phyloP scores from a whole-genome alignment of 208 protist species.

The Trypanosoma melophagium region DNA sequence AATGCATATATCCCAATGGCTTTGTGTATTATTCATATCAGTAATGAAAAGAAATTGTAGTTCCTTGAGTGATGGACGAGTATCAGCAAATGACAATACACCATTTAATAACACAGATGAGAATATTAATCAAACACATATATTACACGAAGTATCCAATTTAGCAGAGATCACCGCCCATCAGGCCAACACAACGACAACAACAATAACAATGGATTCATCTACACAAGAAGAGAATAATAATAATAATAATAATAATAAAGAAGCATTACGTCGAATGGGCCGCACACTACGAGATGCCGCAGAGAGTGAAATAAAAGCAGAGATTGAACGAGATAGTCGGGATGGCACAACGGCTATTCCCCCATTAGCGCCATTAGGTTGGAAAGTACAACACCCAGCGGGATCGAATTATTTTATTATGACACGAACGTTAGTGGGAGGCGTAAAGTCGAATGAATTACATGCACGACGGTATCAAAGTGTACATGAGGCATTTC shows the following conservation, averaged over 20 bases:
- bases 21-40: too few species aligned
- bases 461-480: slow-evolving; percentile 38
- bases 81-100: too few species aligned
- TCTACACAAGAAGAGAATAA: not conserved
- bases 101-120: too few species aligned
- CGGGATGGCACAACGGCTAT: slow-evolving; percentile 64
- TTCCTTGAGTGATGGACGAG: too few species aligned
- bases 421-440: slow-evolving; percentile 33
- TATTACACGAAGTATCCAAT: too few species aligned
- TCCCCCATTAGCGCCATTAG: slow-evolving; percentile 63
- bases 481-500: slow-evolving; percentile 55
- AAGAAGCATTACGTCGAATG: not conserved
- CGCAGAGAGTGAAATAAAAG: slow-evolving; percentile 49
- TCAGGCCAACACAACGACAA: not conserved
- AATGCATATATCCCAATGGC: too few species aligned
- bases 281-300: slow-evolving; percentile 24
- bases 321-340: slow-evolving; percentile 69
- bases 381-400: slow-evolving; percentile 65
- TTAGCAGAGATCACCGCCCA: too few species aligned
- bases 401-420: slow-evolving; percentile 60
- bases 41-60: too few species aligned
- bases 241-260: slow-evolving; percentile 1
- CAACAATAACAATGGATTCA: not conserved
- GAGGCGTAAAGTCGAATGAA: slow-evolving; percentile 8
- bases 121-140: too few species aligned